These are phyloP conservation scores for Aspergillus intermedius DNA, from an alignment of 2,329 filamentous ascomycete species.

Conservation along the genomic window DNA sequence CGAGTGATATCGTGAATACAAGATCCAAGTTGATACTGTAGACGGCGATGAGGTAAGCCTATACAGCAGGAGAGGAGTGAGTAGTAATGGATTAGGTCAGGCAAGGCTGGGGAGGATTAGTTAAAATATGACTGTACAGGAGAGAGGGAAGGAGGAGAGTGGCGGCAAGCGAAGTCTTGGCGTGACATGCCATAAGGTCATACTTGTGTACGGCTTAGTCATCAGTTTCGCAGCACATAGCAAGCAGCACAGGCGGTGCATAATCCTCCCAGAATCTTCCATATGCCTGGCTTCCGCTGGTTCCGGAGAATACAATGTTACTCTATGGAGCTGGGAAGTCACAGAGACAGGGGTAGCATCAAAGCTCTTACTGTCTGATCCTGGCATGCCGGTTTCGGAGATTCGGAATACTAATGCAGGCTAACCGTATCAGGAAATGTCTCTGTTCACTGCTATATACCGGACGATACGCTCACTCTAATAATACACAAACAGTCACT, in stretches of 20 bases:
- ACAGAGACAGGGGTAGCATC: too few species aligned
- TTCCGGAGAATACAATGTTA: too few species aligned
- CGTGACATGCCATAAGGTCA: neutral
- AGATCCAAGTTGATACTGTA: neutral
- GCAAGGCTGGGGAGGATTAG: conserved; percentile 8
- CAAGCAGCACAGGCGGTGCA: too few species aligned
- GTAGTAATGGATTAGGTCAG: neutral
- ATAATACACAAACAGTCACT: neutral
- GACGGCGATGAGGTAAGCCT: neutral
- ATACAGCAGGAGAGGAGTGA: neutral
- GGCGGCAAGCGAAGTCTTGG: conserved; percentile 1
- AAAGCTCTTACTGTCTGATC: too few species aligned
- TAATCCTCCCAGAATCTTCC: too few species aligned
- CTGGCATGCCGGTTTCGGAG: too few species aligned
- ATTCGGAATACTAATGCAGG: too few species aligned
- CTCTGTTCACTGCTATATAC: too few species aligned
- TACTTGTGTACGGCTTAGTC: neutral
- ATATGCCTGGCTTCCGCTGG: too few species aligned
- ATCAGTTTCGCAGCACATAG: neutral
- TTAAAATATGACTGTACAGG: conserved; percentile 11
- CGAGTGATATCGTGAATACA: too few species aligned
- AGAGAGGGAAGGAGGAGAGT: conserved; percentile 1
- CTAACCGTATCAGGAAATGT: too few species aligned
- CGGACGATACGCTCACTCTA: neutral
- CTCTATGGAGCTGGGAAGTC: too few species aligned